Conservation (phyloP, 2,329 filamentous ascomycete genomes). For the Akanthomyces muscarius region DNA sequence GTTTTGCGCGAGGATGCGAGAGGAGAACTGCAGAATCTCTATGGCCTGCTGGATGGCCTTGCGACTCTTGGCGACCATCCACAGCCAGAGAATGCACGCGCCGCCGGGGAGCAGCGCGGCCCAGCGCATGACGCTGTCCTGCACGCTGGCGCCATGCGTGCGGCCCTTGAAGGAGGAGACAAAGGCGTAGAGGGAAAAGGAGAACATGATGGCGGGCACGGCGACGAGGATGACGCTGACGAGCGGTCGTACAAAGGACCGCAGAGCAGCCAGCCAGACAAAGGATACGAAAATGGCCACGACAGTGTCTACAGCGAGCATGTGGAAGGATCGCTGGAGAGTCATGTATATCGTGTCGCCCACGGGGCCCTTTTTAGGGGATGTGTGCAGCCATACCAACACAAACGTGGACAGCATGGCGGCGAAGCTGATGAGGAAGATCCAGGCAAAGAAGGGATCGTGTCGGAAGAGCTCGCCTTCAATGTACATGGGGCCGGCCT, state of each 20-base stretch:
- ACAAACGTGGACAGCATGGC: slow-evolving; percentile 85
- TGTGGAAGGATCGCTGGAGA: slow-evolving; percentile 78
- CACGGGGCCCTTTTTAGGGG: slow-evolving; percentile 64
- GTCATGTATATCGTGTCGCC: slow-evolving; percentile 95
- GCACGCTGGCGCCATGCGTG: slow-evolving; percentile 70
- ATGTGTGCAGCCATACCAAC: slow-evolving; percentile 85
- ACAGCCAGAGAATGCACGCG: slow-evolving; percentile 74
- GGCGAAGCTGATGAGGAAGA: slow-evolving; percentile 81
- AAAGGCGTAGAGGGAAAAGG: slow-evolving; percentile 88
- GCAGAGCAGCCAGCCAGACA: slow-evolving; percentile 82
- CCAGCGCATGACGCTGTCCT: slow-evolving; percentile 88
- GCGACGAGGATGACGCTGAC: slow-evolving; percentile 77
- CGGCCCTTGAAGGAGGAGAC: slow-evolving; percentile 81
- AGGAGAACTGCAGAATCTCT: slow-evolving; percentile 87
- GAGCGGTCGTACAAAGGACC: slow-evolving; percentile 82
- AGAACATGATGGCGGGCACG: slow-evolving; percentile 80
- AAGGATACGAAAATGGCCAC: slow-evolving; percentile 86
- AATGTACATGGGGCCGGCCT: slow-evolving; percentile 48
- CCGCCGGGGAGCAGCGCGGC: slow-evolving; percentile 71
- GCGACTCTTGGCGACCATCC: slow-evolving; percentile 75
- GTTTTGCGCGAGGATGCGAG: slow-evolving; percentile 80
- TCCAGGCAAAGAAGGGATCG: slow-evolving; percentile 86
- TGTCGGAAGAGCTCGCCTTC: slow-evolving; percentile 71
- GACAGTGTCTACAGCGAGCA: slow-evolving; percentile 85
- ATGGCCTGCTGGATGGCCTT: slow-evolving; percentile 78